Base-by-base conservation (phyloP, 2,329 filamentous ascomycete genomes). In the Venturia nashicola region DNA sequence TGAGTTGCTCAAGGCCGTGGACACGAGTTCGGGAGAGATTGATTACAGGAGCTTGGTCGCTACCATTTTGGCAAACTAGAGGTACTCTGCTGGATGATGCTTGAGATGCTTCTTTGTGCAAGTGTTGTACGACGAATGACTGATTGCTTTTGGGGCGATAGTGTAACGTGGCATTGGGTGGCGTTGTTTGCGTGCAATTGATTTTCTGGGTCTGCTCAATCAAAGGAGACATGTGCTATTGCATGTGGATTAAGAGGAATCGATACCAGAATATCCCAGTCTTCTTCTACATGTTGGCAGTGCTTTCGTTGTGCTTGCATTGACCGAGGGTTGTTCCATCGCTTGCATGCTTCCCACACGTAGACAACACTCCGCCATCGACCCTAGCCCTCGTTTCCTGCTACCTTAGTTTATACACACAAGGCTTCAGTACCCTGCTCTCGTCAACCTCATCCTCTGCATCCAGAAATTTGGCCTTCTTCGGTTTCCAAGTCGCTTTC, bases 1-100 rank as follows among this genome's bases (percentile, higher is more conserved):
- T 76, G 94, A 99, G 83, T 83, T 99, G 74, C 86, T 99, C 76
- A 99, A 97, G 86, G 91, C 92, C 0, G 93, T 97, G 68, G 94
- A 99, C 75, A 96, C 92, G 66, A 94, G 88, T 78, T 93, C 88
- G 64, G 92, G 93, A 70, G 92, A 97, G 83, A 90, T 99, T 77
- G 96, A 97, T 81, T 99, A 99, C 77, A 92, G 59, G 73, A 72
- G 75, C 65, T 71, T 76, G 67, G 74, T 76, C 60, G 74, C 74
- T 72, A 75, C 73, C 66, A 75, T 76, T 66, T 68, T 76, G 61
- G 72, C 71, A 67, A 76, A 76, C 66, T 76, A 69, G 48, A 51
- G 5, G 46, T 4, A 12, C 46, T 51, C 20, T 5, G 46, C 20
- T 5, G 46, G 20, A 20, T 42, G 40, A 12, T 8, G 40, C 11